Conservation (phyloP, 345 rosid genomes). For the Cardamine occulta region DNA sequence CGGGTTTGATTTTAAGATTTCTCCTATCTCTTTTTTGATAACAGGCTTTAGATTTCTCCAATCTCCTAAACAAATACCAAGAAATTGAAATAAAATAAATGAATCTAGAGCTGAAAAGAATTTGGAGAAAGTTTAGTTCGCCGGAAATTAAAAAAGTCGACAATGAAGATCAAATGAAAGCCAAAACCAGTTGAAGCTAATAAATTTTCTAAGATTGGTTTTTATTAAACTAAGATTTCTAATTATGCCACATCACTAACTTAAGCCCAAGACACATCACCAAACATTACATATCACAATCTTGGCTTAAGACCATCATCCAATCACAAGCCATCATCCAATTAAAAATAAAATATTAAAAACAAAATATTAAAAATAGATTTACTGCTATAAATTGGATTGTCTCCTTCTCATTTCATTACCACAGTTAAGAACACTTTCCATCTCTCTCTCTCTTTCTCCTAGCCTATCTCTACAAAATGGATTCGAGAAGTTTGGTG, state of each 20-base stretch:
- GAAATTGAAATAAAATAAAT: too few relatives aligned
- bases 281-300: not conserved
- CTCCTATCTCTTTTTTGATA: too few relatives aligned
- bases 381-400: slow-evolving; percentile 24
- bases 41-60: too few relatives aligned
- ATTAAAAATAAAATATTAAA: not conserved
- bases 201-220: not conserved
- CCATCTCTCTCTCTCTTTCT: not conserved
- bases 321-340: not conserved
- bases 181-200: too few relatives aligned
- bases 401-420: slow-evolving; percentile 4
- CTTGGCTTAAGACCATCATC: not conserved
- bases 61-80: too few relatives aligned
- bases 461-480: not conserved
- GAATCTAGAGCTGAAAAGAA: too few relatives aligned
- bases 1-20: not conserved
- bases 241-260: not conserved
- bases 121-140: too few relatives aligned
- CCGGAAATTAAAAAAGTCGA: too few relatives aligned
- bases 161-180: too few relatives aligned
- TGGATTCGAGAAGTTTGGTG: slow-evolving; percentile 35
- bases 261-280: not conserved
- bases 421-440: slow-evolving; percentile 9
- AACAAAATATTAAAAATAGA: not conserved
- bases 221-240: too few relatives aligned